These are phyloP conservation scores for Naganishia liquefaciens DNA, from an alignment of 1,284 basidiomycete species.

Conservation along the genomic window DNA sequence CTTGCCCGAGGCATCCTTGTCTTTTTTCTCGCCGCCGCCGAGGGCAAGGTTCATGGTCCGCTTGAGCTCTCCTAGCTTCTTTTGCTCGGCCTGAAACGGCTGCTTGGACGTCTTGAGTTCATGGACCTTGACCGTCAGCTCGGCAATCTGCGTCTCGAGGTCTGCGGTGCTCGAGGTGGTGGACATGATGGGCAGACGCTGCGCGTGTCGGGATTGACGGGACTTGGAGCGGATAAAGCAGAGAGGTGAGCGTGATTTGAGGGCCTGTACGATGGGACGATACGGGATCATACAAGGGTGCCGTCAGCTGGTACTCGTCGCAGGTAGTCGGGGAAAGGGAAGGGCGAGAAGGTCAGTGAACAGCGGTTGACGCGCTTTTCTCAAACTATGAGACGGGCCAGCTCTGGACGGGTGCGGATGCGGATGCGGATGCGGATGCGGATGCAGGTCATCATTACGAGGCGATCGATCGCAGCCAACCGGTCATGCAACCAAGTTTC, in stretches of 20 bases:
- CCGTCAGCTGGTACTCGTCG: background rate
- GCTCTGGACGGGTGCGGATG: conserved; percentile 6
- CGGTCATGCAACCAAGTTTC: too few species aligned
- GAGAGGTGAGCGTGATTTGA: background rate
- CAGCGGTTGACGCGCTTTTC: background rate
- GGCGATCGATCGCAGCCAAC: conserved; percentile 13
- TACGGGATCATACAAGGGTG: conserved; percentile 8
- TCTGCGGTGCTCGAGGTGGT: conserved; percentile 8
- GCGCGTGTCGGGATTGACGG: background rate
- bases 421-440: too few species aligned
- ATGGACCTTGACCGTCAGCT: conserved; percentile 49
- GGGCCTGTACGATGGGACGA: conserved; percentile 6
- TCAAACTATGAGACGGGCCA: background rate
- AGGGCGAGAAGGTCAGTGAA: conserved; percentile 6
- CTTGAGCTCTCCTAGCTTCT: conserved; percentile 53
- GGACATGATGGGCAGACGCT: background rate
- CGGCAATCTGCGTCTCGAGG: conserved; percentile 37
- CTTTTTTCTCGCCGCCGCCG: conserved; percentile 29
- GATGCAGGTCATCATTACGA: too few species aligned
- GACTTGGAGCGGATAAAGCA: conserved; percentile 10
- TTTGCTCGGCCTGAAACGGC: conserved; percentile 50
- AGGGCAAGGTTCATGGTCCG: conserved; percentile 34
- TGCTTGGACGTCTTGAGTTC: conserved; percentile 50
- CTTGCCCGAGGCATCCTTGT: conserved; percentile 42
- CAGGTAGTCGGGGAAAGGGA: background rate